These are phyloP conservation scores for Hirsutella thompsonii DNA, from an alignment of 2,329 filamentous ascomycete genomes.

Conservation along the genomic window DNA sequence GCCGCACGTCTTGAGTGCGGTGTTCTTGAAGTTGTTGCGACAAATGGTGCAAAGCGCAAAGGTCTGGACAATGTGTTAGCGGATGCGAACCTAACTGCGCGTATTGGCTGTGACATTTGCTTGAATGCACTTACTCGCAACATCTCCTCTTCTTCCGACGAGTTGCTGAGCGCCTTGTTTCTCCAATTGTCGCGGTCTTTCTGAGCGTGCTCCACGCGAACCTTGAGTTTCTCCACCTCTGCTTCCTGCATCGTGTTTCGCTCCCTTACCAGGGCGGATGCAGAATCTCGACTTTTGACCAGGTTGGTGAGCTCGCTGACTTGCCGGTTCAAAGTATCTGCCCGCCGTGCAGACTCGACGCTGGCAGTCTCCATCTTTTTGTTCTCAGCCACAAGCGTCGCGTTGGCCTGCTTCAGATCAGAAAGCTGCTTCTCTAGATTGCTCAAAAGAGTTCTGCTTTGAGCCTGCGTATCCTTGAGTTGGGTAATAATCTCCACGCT, in stretches of 20 bases:
- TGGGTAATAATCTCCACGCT: conserved; percentile 89
- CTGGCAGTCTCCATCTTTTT: conserved; percentile 62
- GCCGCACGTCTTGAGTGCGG: conserved; percentile 82
- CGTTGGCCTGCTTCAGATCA: conserved; percentile 69
- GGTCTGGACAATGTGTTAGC: too few relatives aligned
- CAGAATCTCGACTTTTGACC: conserved; percentile 63
- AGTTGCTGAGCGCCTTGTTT: conserved; percentile 67
- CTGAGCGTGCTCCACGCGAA: conserved; percentile 62
- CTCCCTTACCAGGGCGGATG: conserved; percentile 36
- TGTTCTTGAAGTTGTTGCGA: conserved; percentile 87
- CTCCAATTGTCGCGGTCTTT: conserved; percentile 83
- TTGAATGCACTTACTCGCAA: too few relatives aligned
- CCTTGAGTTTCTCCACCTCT: conserved; percentile 69
- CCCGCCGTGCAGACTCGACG: conserved; percentile 54
- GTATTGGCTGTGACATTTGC: too few relatives aligned
- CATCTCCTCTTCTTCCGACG: conserved; percentile 71
- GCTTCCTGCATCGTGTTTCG: conserved; percentile 51
- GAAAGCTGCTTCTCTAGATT: conserved; percentile 86
- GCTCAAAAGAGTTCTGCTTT: conserved; percentile 60
- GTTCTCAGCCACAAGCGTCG: conserved; percentile 56
- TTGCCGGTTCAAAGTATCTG: conserved; percentile 64
- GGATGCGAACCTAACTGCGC: too few relatives aligned
- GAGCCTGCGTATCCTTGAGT: conserved; percentile 77
- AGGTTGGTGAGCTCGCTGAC: conserved; percentile 62
- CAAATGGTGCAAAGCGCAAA: conserved; percentile 73